phyloP scores from a whole-genome alignment of 176 grass and related monocot genomes.

The Dendrocalamus sinicus region DNA sequence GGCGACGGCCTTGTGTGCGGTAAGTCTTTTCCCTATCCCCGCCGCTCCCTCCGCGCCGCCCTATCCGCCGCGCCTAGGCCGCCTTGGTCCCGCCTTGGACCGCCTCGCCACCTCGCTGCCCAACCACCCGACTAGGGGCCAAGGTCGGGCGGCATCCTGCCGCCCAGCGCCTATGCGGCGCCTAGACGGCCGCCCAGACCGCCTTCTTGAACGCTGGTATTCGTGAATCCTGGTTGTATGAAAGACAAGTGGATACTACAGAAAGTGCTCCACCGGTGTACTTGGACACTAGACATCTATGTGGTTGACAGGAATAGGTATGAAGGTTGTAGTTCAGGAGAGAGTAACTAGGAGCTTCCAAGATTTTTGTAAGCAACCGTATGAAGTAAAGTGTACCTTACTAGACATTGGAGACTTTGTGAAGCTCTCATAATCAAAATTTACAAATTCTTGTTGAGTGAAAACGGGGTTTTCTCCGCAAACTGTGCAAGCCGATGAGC shows the following conservation, averaged over 20 bases:
- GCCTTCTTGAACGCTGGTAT: too few species aligned
- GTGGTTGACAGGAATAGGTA: background rate
- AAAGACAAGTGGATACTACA: background rate
- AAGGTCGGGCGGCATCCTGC: too few species aligned
- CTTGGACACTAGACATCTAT: background rate
- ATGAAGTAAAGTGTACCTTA: slow-evolving; percentile 55
- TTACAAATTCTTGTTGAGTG: slow-evolving; percentile 65
- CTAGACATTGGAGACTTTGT: slow-evolving; percentile 91
- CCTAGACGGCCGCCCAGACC: too few species aligned
- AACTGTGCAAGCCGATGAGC: slow-evolving; percentile 57
- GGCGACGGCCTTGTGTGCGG: too few species aligned
- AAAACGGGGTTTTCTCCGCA: slow-evolving; percentile 76
- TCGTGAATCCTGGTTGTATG: background rate
- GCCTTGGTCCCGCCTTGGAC: too few species aligned
- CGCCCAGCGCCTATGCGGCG: too few species aligned
- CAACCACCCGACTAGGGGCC: too few species aligned
- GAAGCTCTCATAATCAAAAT: slow-evolving; percentile 89
- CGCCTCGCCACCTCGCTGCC: too few species aligned
- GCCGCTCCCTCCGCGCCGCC: too few species aligned
- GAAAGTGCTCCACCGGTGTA: background rate
- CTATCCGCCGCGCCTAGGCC: too few species aligned
- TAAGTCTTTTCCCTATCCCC: too few species aligned
- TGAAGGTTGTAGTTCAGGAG: background rate
- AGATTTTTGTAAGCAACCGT: background rate
- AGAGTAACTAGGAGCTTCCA: background rate